phyloP scores from a whole-genome alignment of 345 rosid genomes.

The Barbarea vulgaris region DNA sequence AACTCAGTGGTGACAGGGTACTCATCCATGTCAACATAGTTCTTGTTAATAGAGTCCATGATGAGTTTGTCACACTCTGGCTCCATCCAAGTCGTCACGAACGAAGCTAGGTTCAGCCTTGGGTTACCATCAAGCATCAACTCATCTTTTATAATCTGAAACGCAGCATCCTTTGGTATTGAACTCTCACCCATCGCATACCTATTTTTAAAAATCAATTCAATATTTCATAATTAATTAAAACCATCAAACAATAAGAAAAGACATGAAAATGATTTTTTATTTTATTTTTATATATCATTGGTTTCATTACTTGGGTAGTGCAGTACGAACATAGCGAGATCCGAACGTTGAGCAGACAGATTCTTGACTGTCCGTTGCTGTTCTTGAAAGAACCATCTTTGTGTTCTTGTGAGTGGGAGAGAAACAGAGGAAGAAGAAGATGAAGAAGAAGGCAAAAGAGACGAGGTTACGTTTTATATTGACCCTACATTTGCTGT shows the following conservation, averaged over 20 bases:
- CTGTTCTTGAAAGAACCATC: constrained; percentile 50
- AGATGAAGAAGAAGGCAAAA: constrained; percentile 5
- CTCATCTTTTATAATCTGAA: constrained; percentile 85
- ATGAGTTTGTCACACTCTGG: constrained; percentile 95
- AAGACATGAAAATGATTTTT: background rate
- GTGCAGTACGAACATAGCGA: constrained; percentile 64
- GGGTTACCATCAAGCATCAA: constrained; percentile 92
- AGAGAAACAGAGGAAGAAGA: background rate
- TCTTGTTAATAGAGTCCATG: constrained; percentile 86
- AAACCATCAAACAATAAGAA: background rate
- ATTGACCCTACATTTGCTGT: constrained; percentile 34
- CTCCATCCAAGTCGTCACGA: constrained; percentile 97
- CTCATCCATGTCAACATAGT: constrained; percentile 96
- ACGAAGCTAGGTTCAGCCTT: constrained; percentile 86
- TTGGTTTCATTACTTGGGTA: constrained; percentile 54
- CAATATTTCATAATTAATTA: background rate
- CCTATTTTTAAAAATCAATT: constrained; percentile 42
- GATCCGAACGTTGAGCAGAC: constrained; percentile 72
- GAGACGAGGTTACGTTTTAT: constrained; percentile 26
- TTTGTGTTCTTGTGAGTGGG: background rate
- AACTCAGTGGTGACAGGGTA: constrained; percentile 96
- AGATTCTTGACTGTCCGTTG: constrained; percentile 35
- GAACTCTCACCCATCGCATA: constrained; percentile 77
- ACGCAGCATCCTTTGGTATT: constrained; percentile 96
- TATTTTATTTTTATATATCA: background rate